phyloP scores from a whole-genome alignment of 306 rosid species.

The Cucumis cinereus region DNA sequence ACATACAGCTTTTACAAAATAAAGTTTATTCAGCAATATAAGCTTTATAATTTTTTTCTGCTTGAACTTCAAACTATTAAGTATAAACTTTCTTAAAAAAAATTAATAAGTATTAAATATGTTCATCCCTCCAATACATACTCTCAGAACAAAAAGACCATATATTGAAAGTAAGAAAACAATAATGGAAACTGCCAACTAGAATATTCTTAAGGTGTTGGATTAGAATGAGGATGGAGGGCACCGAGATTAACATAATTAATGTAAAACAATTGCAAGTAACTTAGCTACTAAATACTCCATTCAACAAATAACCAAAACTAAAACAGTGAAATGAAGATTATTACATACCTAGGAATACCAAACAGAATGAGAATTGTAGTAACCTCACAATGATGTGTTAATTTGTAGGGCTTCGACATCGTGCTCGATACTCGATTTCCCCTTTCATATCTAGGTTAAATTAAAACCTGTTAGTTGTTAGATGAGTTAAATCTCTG shows the following conservation, averaged over 20 bases:
- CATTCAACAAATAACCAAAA: background rate
- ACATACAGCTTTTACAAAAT: background rate
- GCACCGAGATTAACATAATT: background rate
- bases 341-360: constrained; percentile 65
- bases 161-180: background rate
- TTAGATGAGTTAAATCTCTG: constrained; percentile 17
- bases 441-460: constrained; percentile 36
- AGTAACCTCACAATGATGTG: constrained; percentile 83
- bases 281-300: background rate
- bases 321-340: constrained; percentile 7
- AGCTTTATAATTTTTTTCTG: background rate
- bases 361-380: constrained; percentile 89
- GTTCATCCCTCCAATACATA: background rate
- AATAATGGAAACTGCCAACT: background rate
- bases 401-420: constrained; percentile 46
- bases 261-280: background rate
- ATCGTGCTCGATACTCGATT: constrained; percentile 24
- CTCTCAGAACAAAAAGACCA: background rate
- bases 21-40: background rate
- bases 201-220: background rate
- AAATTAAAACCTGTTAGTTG: constrained; percentile 27
- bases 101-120: background rate
- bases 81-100: background rate
- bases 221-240: background rate
- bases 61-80: background rate